These are phyloP conservation scores for Chrysanthemum lavandulifolium DNA, from an alignment of 129 eudicot species.

Conservation along the genomic window DNA sequence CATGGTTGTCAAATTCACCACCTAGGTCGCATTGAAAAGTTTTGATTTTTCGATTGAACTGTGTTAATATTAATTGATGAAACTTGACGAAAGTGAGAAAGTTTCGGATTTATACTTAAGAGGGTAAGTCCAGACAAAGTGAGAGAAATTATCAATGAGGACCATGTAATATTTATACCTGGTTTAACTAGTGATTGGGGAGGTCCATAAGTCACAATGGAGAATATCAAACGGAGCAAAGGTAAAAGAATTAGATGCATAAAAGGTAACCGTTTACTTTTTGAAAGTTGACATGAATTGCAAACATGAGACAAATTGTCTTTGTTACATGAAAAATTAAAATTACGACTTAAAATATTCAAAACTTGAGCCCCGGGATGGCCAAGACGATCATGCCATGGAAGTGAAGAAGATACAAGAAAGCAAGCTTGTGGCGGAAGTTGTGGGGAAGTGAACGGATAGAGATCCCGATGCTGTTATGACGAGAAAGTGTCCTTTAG, in stretches of 20 bases:
- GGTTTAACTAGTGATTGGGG: neutral
- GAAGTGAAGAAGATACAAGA: neutral
- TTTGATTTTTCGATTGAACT: too few species aligned
- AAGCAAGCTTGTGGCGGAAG: too few species aligned
- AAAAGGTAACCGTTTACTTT: slow-evolving; percentile 4
- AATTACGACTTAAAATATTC: neutral
- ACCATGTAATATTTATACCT: slow-evolving; percentile 9
- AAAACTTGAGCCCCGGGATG: neutral
- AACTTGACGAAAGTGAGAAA: neutral
- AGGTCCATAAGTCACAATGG: slow-evolving; percentile 9
- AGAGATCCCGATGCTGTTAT: too few species aligned
- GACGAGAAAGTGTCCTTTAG: too few species aligned
- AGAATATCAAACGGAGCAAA: neutral
- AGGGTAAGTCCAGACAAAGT: neutral
- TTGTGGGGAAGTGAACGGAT: too few species aligned
- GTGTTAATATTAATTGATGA: neutral
- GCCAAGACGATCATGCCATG: slow-evolving; percentile 14
- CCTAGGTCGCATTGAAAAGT: too few species aligned
- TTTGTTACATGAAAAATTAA: neutral
- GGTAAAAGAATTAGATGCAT: neutral
- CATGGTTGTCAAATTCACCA: too few species aligned
- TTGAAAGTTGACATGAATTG: slow-evolving; percentile 11
- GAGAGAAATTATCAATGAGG: neutral
- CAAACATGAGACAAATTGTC: neutral
- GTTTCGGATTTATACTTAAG: neutral